Evolutionary conservation across 148 eudicot species (phyloP).

Genomic region (Camellia lanceoleosa): DNA sequence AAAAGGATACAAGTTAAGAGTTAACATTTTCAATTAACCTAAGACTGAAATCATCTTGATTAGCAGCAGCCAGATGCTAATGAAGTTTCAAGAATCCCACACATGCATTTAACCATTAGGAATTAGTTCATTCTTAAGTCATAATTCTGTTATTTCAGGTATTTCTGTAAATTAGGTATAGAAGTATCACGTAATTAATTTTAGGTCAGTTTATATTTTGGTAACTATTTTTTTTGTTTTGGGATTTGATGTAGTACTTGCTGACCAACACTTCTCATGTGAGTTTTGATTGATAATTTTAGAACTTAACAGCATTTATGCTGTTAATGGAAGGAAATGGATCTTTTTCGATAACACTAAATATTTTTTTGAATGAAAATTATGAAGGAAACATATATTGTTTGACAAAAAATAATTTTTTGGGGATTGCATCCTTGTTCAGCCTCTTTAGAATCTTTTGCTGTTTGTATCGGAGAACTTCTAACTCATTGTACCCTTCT

Average conservation of each 20-base stretch:
- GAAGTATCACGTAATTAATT: neutral
- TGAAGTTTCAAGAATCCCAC: neutral
- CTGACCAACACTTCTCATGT: neutral
- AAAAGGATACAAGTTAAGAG: neutral
- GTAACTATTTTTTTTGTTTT: neutral
- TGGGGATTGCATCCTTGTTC: neutral
- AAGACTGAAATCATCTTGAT: neutral
- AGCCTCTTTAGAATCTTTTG: neutral
- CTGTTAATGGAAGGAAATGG: neutral
- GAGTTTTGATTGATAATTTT: neutral
- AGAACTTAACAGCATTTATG: neutral
- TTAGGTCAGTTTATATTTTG: neutral
- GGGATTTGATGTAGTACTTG: neutral
- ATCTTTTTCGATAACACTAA: neutral
- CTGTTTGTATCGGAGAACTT: too few relatives aligned
- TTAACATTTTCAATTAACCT: neutral
- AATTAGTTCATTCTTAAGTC: neutral
- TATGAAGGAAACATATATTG: neutral
- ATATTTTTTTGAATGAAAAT: neutral
- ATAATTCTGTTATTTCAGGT: neutral
- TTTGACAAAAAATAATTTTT: neutral
- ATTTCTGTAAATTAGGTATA: neutral
- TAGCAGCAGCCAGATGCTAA: neutral
- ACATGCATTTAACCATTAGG: neutral
- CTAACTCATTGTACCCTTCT: neutral